A percentile compares a stretch with the other conserved stretches of the same genome.
These are phyloP conservation scores for Botryosphaeria dothidea DNA, from an alignment of 2,329 filamentous ascomycete genomes.

Conservation along the genomic window DNA sequence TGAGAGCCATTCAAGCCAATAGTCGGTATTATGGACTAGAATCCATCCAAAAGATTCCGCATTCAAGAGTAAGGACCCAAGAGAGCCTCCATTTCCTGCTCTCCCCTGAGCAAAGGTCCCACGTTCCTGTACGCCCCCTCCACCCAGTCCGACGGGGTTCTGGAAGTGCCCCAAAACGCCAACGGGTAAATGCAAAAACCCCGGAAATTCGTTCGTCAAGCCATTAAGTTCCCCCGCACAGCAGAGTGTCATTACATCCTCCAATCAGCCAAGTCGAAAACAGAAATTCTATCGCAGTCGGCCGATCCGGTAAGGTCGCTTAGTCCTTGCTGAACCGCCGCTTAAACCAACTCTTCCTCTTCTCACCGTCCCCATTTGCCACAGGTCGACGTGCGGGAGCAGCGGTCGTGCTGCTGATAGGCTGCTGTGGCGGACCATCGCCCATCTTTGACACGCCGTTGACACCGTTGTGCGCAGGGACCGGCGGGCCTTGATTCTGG, in stretches of 20 bases:
- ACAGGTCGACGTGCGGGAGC: not conserved
- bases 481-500: not conserved
- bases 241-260: constrained; percentile 17
- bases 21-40: not conserved
- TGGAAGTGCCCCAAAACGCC: constrained; percentile 5
- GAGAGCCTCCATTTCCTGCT: not conserved
- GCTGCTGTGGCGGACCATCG: constrained; percentile 15
- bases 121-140: not conserved
- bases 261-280: not conserved
- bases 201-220: constrained; percentile 1
- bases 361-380: constrained; percentile 52
- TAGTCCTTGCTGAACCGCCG: constrained; percentile 72
- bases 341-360: constrained; percentile 89
- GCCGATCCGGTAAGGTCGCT: not conserved
- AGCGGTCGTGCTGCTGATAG: not conserved
- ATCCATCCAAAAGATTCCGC: not conserved
- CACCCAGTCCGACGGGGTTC: not conserved
- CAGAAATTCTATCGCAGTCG: not conserved
- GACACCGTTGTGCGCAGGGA: not conserved
- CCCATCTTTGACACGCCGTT: constrained; percentile 24
- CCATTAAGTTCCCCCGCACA: constrained; percentile 11
- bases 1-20: not conserved
- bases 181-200: constrained; percentile 1
- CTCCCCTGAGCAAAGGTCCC: not conserved
- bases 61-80: not conserved